Conservation (phyloP, 805 yeast genomes). For the Vanderwaltozyma tropicalis region DNA sequence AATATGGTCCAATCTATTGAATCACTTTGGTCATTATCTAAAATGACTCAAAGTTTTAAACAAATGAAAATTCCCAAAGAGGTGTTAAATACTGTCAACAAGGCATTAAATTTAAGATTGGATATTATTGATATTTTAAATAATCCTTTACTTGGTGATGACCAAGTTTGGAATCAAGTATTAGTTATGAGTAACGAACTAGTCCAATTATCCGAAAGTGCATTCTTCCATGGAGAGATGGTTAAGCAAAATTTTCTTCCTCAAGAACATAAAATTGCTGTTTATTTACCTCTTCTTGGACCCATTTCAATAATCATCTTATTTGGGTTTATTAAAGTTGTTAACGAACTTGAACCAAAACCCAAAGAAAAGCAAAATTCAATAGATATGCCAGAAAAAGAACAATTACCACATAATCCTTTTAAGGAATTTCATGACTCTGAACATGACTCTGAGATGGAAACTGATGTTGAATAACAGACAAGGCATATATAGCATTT, state of each 20-base stretch:
- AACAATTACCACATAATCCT: too few relatives aligned
- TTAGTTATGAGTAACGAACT: conserved; percentile 42
- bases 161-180: conserved; percentile 38
- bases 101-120: conserved; percentile 37
- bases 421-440: too few relatives aligned
- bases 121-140: conserved; percentile 21
- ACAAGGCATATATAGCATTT: too few relatives aligned
- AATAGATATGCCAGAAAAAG: too few relatives aligned
- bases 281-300: conserved; percentile 81
- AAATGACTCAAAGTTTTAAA: conserved; percentile 56
- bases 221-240: conserved; percentile 91
- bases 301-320: conserved; percentile 63
- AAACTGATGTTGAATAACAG: too few relatives aligned
- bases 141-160: conserved; percentile 24
- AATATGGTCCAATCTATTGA: conserved; percentile 55
- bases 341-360: conserved; percentile 27
- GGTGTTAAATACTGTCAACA: conserved; percentile 48
- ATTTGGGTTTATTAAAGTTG: conserved; percentile 39
- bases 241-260: conserved; percentile 92
- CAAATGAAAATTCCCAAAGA: conserved; percentile 76
- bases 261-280: conserved; percentile 90
- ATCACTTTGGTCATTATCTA: conserved; percentile 62
- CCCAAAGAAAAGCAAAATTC: background rate
- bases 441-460: too few relatives aligned
- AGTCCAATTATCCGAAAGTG: conserved; percentile 37